These are phyloP conservation scores for Penstemon barbatus DNA, from an alignment of 257 asterid species.

Conservation along the genomic window DNA sequence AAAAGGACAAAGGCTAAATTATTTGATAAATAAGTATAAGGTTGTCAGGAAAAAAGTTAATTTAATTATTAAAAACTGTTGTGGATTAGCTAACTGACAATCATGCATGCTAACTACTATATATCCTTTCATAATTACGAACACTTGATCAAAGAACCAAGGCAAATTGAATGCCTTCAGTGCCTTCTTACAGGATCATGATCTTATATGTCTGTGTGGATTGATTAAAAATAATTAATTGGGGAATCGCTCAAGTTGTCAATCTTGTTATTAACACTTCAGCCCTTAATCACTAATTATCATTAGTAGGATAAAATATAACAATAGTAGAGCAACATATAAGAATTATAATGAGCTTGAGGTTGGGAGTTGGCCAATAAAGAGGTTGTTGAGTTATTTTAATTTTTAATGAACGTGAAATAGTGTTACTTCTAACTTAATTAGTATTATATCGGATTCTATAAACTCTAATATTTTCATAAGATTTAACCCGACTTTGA, in stretches of 20 bases:
- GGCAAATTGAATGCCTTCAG: too few species aligned
- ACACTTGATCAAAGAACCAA: neutral
- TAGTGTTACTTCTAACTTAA: neutral
- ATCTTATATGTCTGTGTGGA: neutral
- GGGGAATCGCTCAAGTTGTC: neutral
- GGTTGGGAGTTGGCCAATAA: slow-evolving; percentile 1
- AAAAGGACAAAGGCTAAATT: slow-evolving; percentile 13
- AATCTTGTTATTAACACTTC: slow-evolving; percentile 2
- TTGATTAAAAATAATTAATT: neutral
- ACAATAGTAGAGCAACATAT: too few species aligned
- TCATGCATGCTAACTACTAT: slow-evolving; percentile 17
- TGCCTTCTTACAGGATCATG: too few species aligned
- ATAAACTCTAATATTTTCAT: too few species aligned
- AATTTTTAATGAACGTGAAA: neutral
- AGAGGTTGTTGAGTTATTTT: slow-evolving; percentile 3
- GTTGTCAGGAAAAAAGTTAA: neutral
- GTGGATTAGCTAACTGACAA: slow-evolving; percentile 20
- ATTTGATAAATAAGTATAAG: neutral
- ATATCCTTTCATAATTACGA: neutral
- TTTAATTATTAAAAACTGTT: neutral
- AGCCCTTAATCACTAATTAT: neutral
- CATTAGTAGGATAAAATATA: neutral
- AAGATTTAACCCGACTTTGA: too few species aligned
- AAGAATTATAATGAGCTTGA: neutral
- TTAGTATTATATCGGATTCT: neutral